phyloP scores from a whole-genome alignment of 345 rosid species.

The Lepidium aucheri region DNA sequence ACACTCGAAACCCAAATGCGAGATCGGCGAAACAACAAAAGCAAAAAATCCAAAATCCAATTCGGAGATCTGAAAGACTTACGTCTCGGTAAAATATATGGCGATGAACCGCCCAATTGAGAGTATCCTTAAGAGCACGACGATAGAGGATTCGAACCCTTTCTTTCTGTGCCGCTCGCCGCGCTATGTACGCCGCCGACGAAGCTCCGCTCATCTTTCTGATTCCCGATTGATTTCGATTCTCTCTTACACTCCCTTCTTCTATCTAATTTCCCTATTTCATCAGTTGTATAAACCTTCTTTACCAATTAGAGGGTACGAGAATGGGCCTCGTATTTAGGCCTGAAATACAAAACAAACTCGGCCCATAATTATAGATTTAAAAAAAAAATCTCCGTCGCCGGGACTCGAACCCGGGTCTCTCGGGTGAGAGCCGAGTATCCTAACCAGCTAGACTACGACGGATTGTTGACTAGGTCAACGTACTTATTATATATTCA shows the following conservation, averaged over 20 bases:
- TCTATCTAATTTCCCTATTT: neutral
- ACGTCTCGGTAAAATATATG: constrained; percentile 87
- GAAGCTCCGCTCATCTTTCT: constrained; percentile 52
- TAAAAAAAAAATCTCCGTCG: neutral
- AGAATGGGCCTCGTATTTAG: neutral
- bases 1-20: neutral
- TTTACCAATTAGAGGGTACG: neutral
- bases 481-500: too few species aligned
- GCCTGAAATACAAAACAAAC: neutral
- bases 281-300: constrained; percentile 7
- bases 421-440: constrained; percentile 62
- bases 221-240: constrained; percentile 14
- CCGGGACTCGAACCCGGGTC: constrained; percentile 25
- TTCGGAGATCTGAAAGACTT: constrained; percentile 17
- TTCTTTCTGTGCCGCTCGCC: constrained; percentile 91
- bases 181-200: constrained; percentile 60
- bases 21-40: neutral
- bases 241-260: constrained; percentile 1
- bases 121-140: constrained; percentile 88
- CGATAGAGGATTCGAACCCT: constrained; percentile 88
- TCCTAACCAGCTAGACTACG: constrained; percentile 49
- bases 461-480: constrained; percentile 9
- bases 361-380: neutral
- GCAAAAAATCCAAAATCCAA: neutral
- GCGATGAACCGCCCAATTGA: constrained; percentile 98